Percentiles rank a stretch among this genome's conserved stretches.
Evolutionary conservation across 2,329 filamentous ascomycete species (phyloP).

Genomic region (Aulographum hederae): DNA sequence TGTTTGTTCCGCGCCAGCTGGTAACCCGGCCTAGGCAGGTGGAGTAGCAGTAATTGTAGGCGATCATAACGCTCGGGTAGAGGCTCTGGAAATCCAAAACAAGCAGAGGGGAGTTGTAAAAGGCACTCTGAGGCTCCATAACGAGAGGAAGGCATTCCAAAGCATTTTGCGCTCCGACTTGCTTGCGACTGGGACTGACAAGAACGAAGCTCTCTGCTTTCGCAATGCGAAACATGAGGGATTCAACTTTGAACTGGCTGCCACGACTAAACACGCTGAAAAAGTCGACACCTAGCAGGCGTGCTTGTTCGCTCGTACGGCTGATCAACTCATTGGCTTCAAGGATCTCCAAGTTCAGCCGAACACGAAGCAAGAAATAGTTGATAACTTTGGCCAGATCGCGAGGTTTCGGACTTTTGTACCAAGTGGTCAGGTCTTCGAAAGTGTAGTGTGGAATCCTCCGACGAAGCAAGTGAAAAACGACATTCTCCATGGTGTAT

Average conservation of each 20-base stretch:
- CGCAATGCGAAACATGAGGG: conserved; percentile 94
- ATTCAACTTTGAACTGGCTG: conserved; percentile 97
- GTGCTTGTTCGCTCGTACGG: conserved; percentile 83
- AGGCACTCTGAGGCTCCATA: conserved; percentile 91
- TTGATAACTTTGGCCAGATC: conserved; percentile 58
- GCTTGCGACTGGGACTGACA: conserved; percentile 74
- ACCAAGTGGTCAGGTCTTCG: conserved; percentile 67
- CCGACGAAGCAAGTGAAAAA: conserved; percentile 73
- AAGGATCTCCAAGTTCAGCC: conserved; percentile 76
- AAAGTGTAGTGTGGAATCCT: conserved; percentile 79
- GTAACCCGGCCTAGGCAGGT: conserved; percentile 79
- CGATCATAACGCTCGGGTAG: conserved; percentile 97
- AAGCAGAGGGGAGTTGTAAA: conserved; percentile 76
- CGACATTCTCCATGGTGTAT: conserved; percentile 93
- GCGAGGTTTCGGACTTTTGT: conserved; percentile 45
- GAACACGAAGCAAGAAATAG: conserved; percentile 59
- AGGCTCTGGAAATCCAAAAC: conserved; percentile 93
- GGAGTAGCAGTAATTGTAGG: conserved; percentile 97
- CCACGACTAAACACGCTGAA: conserved; percentile 89
- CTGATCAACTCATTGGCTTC: conserved; percentile 78
- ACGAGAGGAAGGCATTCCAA: conserved; percentile 87
- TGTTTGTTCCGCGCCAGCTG: conserved; percentile 77
- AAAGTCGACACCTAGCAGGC: conserved; percentile 86
- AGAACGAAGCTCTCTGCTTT: conserved; percentile 92
- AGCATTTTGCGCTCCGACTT: conserved; percentile 86